phyloP scores from a whole-genome alignment of 495 filamentous ascomycete genomes.

The Xylaria sp. region DNA sequence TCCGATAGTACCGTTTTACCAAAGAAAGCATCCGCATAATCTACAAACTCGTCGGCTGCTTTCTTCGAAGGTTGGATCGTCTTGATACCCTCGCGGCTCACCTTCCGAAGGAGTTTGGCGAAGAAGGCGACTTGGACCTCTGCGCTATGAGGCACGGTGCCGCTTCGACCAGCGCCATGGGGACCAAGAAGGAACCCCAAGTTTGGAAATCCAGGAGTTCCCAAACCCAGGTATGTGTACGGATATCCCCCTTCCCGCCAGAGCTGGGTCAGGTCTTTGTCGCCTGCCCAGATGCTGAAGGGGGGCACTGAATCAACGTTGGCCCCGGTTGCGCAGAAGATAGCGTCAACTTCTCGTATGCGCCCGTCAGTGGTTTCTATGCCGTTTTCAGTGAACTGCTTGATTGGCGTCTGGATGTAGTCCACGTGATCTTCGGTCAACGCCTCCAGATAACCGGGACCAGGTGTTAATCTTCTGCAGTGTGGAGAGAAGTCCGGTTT shows the following conservation, averaged over 20 bases:
- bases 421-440: constrained; percentile 67
- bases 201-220: constrained; percentile 71
- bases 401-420: constrained; percentile 64
- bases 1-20: constrained; percentile 65
- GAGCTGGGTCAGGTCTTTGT: constrained; percentile 54
- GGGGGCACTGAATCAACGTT: constrained; percentile 64
- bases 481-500: constrained; percentile 70
- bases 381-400: constrained; percentile 61
- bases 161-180: constrained; percentile 59
- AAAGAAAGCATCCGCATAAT: constrained; percentile 68
- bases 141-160: constrained; percentile 59
- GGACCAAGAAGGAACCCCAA: constrained; percentile 66
- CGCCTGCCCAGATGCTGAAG: constrained; percentile 62
- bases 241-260: constrained; percentile 63
- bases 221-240: constrained; percentile 69
- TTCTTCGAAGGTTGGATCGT: constrained; percentile 59
- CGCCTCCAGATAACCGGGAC: constrained; percentile 75
- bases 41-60: constrained; percentile 68
- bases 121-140: constrained; percentile 66
- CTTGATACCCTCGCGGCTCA: constrained; percentile 67
- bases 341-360: constrained; percentile 60
- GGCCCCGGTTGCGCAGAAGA: constrained; percentile 74
- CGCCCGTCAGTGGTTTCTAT: constrained; percentile 62
- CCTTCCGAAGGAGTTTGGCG: constrained; percentile 69
- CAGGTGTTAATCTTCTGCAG: constrained; percentile 75